These are phyloP conservation scores for Ganoderma lucidum DNA, from an alignment of 1,284 basidiomycete species.

Conservation along the genomic window DNA sequence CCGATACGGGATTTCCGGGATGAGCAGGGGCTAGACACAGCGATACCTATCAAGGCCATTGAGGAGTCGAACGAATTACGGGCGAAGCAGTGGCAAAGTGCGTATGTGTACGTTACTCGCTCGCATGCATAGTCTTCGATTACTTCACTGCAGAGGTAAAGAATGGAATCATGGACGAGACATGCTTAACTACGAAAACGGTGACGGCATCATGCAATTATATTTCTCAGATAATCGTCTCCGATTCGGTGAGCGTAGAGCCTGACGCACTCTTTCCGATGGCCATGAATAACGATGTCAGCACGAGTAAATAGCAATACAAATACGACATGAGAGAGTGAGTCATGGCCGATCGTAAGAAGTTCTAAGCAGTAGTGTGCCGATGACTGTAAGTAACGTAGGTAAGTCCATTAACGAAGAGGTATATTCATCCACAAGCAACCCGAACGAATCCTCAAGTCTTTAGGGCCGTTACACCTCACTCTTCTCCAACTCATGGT, in stretches of 20 bases:
- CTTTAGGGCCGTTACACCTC: not conserved
- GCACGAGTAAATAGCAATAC: not conserved
- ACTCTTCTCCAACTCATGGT: not conserved
- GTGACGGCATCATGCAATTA: too few species aligned
- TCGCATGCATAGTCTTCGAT: too few species aligned
- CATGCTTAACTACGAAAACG: too few species aligned
- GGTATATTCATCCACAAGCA: not conserved
- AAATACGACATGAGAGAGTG: not conserved
- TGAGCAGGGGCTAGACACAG: conserved; percentile 47
- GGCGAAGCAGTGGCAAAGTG: not conserved
- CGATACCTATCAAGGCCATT: conserved; percentile 44
- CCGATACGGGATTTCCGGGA: conserved; percentile 49
- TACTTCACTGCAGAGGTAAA: too few species aligned
- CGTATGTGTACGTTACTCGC: too few species aligned
- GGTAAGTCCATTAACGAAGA: not conserved
- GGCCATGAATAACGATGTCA: not conserved
- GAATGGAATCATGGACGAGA: not conserved
- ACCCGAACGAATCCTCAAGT: not conserved
- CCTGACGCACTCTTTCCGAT: not conserved
- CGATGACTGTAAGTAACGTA: not conserved
- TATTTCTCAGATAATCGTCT: too few species aligned
- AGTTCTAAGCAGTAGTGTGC: not conserved
- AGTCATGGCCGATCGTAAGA: not conserved
- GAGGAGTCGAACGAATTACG: conserved; percentile 23
- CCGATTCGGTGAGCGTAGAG: not conserved